Percentiles rank a stretch among this genome's conserved stretches.
Evolutionary conservation across 768 basidiomycete species (phyloP).

Genomic region (Saitozyma sp.): DNA sequence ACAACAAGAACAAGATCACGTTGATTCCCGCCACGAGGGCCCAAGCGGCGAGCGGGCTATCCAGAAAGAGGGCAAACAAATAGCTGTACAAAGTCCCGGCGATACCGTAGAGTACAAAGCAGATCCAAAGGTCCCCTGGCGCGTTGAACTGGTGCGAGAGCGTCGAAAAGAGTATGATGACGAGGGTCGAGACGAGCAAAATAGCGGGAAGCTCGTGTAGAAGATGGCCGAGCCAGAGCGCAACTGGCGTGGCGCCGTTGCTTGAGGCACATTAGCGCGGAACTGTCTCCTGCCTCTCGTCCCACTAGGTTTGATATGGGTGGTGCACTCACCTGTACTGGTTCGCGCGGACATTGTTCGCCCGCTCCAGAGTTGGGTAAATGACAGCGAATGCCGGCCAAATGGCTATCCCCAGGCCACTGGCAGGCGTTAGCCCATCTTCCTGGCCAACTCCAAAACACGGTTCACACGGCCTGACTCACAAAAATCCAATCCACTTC

Average conservation of each 20-base stretch:
- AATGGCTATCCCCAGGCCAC: constrained; percentile 58
- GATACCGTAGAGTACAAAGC: constrained; percentile 62
- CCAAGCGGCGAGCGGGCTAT: constrained; percentile 71
- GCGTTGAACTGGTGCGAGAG: constrained; percentile 67
- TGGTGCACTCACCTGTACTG: constrained; percentile 65
- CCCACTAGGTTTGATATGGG: not conserved
- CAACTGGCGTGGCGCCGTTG: constrained; percentile 31
- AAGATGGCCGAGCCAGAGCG: constrained; percentile 74
- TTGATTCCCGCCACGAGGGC: constrained; percentile 72
- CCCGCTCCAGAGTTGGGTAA: constrained; percentile 72
- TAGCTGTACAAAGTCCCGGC: constrained; percentile 70
- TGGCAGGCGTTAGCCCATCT: constrained; percentile 9
- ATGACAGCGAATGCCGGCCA: constrained; percentile 80
- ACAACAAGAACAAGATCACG: constrained; percentile 68
- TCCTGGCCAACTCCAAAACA: not conserved
- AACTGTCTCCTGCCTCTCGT: constrained; percentile 1
- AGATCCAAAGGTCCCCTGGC: constrained; percentile 64
- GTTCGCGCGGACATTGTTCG: constrained; percentile 73
- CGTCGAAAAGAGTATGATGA: constrained; percentile 64
- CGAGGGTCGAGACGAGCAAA: constrained; percentile 64
- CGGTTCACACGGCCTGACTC: constrained; percentile 54
- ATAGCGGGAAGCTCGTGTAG: constrained; percentile 69
- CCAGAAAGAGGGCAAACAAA: constrained; percentile 63
- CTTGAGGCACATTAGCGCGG: constrained; percentile 9
- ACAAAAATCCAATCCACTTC: constrained; percentile 73